Evolutionary conservation across 164 flowering plant genomes (phyloP).

Genomic region (Dillenia suffruticosa): DNA sequence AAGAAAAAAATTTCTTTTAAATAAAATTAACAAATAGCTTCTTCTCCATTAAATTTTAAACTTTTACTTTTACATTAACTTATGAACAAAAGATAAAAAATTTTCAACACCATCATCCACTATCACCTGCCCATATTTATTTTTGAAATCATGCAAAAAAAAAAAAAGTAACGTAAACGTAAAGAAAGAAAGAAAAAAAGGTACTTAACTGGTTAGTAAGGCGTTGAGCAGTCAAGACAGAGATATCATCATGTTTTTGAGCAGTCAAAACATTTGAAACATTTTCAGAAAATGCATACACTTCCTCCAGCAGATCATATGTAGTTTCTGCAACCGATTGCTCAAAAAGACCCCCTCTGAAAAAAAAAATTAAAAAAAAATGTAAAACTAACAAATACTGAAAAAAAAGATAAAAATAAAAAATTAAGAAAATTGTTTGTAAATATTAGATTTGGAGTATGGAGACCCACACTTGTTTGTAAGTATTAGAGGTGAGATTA

Average conservation of each 20-base stretch:
- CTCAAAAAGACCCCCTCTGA: not conserved
- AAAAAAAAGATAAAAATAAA: not conserved
- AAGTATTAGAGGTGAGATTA: constrained; percentile 19
- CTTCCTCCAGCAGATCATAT: no score
- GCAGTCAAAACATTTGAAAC: constrained; percentile 3
- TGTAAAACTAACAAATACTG: not conserved
- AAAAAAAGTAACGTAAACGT: not conserved
- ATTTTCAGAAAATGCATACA: no score
- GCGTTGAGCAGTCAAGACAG: constrained; percentile 26
- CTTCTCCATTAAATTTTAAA: no score
- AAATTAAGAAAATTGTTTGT: not conserved
- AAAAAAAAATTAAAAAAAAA: not conserved
- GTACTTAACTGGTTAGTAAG: constrained; percentile 15
- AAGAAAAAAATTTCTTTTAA: no score
- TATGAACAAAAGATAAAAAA: no score
- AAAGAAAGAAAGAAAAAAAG: not conserved
- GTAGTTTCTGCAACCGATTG: no score
- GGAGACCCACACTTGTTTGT: constrained; percentile 16
- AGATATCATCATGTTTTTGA: constrained; percentile 17
- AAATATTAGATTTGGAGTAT: no score
- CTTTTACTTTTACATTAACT: no score
- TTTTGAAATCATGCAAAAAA: no score
- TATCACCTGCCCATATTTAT: not conserved
- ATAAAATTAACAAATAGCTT: no score
- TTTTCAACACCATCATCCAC: not conserved